These are phyloP conservation scores for Exophiala viscosa DNA, from an alignment of 2,329 filamentous ascomycete species.

Conservation along the genomic window DNA sequence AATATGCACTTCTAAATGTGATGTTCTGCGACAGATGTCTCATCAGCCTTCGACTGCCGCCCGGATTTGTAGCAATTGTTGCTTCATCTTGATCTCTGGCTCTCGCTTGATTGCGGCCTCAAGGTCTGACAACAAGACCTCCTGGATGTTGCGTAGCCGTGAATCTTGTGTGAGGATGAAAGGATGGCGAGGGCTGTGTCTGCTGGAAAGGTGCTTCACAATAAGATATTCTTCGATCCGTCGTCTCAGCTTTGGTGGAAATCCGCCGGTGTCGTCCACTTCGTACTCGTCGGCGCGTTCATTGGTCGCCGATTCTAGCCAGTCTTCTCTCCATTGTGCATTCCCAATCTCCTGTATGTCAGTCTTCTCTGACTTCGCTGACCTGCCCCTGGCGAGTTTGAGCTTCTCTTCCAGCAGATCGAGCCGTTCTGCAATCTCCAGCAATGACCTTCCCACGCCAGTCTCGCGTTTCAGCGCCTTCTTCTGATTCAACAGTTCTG, in stretches of 20 bases:
- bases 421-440: constrained; percentile 45
- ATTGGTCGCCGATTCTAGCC: constrained; percentile 33
- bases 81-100: constrained; percentile 34
- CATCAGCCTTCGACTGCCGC: constrained; percentile 17
- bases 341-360: constrained; percentile 28
- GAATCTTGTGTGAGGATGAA: constrained; percentile 58
- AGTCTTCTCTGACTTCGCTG: constrained; percentile 21
- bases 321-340: constrained; percentile 36
- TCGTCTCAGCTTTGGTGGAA: constrained; percentile 34
- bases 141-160: constrained; percentile 56
- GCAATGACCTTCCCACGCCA: constrained; percentile 52
- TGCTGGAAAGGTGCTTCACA: constrained; percentile 49
- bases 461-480: constrained; percentile 47
- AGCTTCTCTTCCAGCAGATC: constrained; percentile 64
- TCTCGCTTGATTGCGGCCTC: constrained; percentile 59
- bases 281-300: constrained; percentile 37
- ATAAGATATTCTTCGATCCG: constrained; percentile 58
- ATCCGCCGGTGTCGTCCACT: constrained; percentile 32
- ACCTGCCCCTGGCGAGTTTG: constrained; percentile 56
- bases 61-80: constrained; percentile 22
- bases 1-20: constrained; percentile 31
- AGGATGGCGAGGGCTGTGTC: constrained; percentile 57
- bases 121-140: constrained; percentile 63
- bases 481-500: constrained; percentile 62
- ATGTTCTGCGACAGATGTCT: constrained; percentile 31